These are phyloP conservation scores for Sungouiella thailandica DNA, from an alignment of 805 yeast genomes.

Conservation along the genomic window DNA sequence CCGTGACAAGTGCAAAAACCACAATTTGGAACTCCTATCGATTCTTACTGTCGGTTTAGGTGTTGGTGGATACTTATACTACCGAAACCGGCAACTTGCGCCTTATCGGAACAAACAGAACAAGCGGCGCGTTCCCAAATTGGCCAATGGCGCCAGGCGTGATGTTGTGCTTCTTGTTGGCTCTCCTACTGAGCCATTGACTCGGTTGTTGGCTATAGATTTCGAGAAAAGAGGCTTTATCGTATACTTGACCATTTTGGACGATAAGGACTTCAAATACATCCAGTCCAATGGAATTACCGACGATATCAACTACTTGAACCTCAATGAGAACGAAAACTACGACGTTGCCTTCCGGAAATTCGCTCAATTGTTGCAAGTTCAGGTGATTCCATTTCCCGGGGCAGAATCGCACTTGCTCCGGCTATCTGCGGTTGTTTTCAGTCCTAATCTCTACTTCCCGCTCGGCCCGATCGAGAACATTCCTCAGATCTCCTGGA, in stretches of 20 bases:
- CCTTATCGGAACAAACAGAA: background rate
- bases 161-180: conserved; percentile 76
- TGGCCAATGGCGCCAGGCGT: conserved; percentile 65
- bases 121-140: conserved; percentile 51
- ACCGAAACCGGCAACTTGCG: conserved; percentile 1
- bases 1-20: background rate
- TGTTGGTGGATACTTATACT: conserved; percentile 5
- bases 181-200: conserved; percentile 69
- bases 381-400: conserved; percentile 55
- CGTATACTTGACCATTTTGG: conserved; percentile 70
- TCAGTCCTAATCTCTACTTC: conserved; percentile 65
- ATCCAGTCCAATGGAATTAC: conserved; percentile 54
- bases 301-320: conserved; percentile 64
- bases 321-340: conserved; percentile 42
- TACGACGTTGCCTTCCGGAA: conserved; percentile 32
- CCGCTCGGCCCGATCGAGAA: conserved; percentile 66
- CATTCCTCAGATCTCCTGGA: conserved; percentile 50
- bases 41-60: conserved; percentile 8
- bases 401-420: conserved; percentile 54
- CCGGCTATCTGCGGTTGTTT: conserved; percentile 57
- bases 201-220: conserved; percentile 66
- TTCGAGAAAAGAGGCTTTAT: conserved; percentile 76
- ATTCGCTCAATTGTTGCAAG: conserved; percentile 44
- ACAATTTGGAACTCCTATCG: conserved; percentile 4
- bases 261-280: conserved; percentile 50